These are phyloP conservation scores for Nigrospora osmanthi DNA, from an alignment of 2,329 filamentous ascomycete species.

Conservation along the genomic window DNA sequence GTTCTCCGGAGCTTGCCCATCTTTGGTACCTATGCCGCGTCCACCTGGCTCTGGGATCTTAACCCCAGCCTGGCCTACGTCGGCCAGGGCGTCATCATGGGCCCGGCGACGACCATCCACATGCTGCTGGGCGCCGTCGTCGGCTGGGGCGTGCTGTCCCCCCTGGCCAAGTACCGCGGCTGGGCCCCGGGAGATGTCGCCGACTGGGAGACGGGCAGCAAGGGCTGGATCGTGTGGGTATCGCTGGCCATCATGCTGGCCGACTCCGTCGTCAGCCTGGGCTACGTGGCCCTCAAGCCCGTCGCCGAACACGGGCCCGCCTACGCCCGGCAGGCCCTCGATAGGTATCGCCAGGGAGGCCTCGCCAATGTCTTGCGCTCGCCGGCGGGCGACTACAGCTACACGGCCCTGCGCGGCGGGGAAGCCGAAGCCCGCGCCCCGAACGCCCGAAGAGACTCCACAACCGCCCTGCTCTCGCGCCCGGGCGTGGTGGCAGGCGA, in stretches of 20 bases:
- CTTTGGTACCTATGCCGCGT: conserved; percentile 66
- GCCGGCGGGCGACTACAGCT: conserved; percentile 14
- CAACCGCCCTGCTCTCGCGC: conserved; percentile 6
- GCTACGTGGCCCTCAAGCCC: conserved; percentile 65
- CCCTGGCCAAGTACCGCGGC: conserved; percentile 72
- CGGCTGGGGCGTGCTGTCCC: conserved; percentile 87
- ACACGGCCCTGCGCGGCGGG: conserved; percentile 12
- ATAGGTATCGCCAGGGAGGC: conserved; percentile 11
- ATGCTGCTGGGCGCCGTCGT: conserved; percentile 88
- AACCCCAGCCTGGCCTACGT: conserved; percentile 97
- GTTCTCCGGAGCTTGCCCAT: conserved; percentile 78
- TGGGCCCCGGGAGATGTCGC: conserved; percentile 85
- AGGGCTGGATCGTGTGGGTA: conserved; percentile 98
- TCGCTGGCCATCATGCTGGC: conserved; percentile 95
- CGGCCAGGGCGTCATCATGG: conserved; percentile 98
- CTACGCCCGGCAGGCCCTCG: conserved; percentile 10
- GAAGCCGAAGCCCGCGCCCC: conserved; percentile 13
- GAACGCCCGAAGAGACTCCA: conserved; percentile 8
- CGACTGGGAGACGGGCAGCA: conserved; percentile 88
- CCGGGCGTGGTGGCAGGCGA: no score
- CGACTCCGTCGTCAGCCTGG: conserved; percentile 82
- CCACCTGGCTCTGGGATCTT: conserved; percentile 86
- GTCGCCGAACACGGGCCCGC: conserved; percentile 36
- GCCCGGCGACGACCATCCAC: conserved; percentile 85
- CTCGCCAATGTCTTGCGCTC: conserved; percentile 13